A percentile compares a stretch with the other conserved stretches of the same genome.
Evolutionary conservation across 495 filamentous ascomycete species (phyloP).

Genomic region (Penicillium roqueforti): DNA sequence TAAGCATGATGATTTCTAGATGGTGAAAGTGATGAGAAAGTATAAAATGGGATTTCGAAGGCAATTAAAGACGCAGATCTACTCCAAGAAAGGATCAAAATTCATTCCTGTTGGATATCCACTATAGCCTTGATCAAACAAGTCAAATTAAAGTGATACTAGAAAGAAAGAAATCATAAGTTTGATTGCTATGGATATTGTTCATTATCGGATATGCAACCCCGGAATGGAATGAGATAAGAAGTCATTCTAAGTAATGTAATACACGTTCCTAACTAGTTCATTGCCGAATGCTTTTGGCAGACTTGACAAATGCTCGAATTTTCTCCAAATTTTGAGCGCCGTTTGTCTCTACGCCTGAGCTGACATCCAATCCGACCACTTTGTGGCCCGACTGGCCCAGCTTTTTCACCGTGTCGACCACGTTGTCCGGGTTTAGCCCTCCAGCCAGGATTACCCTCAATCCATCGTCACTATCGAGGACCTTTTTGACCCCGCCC

Average conservation of each 20-base stretch:
- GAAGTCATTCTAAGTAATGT: not conserved
- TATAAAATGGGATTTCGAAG: not conserved
- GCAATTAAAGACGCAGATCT: not conserved
- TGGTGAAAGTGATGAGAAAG: not conserved
- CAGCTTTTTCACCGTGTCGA: conserved; percentile 52
- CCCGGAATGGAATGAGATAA: not conserved
- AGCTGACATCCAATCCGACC: conserved; percentile 86
- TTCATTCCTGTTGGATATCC: not conserved
- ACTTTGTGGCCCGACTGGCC: conserved; percentile 56
- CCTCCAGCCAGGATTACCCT: conserved; percentile 80
- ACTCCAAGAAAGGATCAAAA: not conserved
- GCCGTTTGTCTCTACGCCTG: conserved; percentile 83
- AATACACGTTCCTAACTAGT: not conserved
- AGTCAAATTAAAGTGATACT: not conserved
- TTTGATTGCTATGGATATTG: not conserved
- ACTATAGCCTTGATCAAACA: not conserved
- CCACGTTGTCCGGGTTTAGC: conserved; percentile 70
- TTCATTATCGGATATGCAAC: not conserved
- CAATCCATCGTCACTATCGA: conserved; percentile 60
- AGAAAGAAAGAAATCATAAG: not conserved
- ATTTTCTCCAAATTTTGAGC: conserved; percentile 81
- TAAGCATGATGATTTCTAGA: not conserved
- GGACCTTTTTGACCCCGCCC: conserved; percentile 53
- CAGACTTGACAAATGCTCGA: conserved; percentile 68
- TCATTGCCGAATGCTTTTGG: conserved; percentile 49